A percentile compares a stretch with the other conserved stretches of the same genome.
Evolutionary conservation across 2,329 filamentous ascomycete genomes (phyloP).

Genomic region (Clarireedia sp.): DNA sequence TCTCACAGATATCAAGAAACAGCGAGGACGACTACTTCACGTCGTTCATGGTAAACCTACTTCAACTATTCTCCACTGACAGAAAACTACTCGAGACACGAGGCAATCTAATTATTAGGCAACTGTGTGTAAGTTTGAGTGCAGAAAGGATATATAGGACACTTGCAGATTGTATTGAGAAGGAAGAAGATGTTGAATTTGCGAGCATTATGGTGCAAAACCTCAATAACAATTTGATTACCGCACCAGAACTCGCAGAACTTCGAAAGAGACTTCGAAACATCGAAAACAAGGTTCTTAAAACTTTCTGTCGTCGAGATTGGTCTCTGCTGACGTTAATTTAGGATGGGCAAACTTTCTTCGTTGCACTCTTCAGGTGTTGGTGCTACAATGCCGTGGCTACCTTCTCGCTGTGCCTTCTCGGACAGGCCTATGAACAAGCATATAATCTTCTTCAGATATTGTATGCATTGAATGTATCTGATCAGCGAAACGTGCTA

Average conservation of each 20-base stretch:
- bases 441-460: conserved; percentile 94
- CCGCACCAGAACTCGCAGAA: conserved; percentile 86
- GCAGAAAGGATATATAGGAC: conserved; percentile 94
- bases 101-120: conserved; percentile 92
- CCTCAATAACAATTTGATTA: conserved; percentile 97
- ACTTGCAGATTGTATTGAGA: conserved; percentile 91
- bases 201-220: conserved; percentile 99
- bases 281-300: conserved; percentile 67
- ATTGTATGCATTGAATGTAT: conserved; percentile 50
- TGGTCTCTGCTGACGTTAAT: conserved; percentile 11
- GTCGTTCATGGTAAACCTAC: conserved; percentile 94
- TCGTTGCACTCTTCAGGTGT: conserved; percentile 86
- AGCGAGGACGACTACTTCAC: conserved; percentile 97
- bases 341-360: conserved; percentile 89
- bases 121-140: conserved; percentile 86
- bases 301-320: not conserved
- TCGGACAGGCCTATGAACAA: conserved; percentile 96
- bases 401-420: conserved; percentile 88
- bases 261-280: conserved; percentile 85
- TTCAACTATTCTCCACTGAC: conserved; percentile 94
- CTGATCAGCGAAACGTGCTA: conserved; percentile 12
- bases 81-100: conserved; percentile 82
- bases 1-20: conserved; percentile 93
- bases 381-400: conserved; percentile 99
- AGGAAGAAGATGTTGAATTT: conserved; percentile 96